phyloP scores from a whole-genome alignment of 768 basidiomycete species.

The Termitomyces sp. region DNA sequence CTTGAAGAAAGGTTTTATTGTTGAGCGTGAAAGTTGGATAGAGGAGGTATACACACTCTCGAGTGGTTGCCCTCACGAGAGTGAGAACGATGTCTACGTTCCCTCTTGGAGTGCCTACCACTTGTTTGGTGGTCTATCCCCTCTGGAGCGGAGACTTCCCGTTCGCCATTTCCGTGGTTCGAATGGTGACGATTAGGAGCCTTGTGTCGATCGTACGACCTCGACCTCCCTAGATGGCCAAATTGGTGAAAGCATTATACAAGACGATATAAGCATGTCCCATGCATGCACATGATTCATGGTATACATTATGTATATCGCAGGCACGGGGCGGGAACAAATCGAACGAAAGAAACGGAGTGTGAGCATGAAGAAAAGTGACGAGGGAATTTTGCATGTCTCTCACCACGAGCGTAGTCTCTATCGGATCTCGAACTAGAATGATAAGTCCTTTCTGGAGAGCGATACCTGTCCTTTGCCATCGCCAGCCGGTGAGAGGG shows the following conservation, averaged over 20 bases:
- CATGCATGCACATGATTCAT: not conserved
- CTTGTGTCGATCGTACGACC: slow-evolving; percentile 2
- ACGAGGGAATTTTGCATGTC: not conserved
- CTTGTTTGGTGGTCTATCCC: not conserved
- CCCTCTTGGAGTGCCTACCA: not conserved
- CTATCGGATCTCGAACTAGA: not conserved
- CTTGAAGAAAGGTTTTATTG: not conserved
- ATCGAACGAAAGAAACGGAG: not conserved
- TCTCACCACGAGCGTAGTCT: slow-evolving; percentile 14
- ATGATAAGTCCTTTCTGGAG: not conserved
- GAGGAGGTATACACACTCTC: not conserved
- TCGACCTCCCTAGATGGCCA: not conserved
- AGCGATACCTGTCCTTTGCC: slow-evolving; percentile 9
- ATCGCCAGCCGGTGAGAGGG: slow-evolving; percentile 1
- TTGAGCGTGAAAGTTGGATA: not conserved
- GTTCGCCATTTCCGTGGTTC: not conserved
- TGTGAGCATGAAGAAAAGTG: slow-evolving; percentile 6
- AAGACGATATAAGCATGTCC: not conserved
- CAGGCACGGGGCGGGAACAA: not conserved
- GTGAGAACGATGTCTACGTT: not conserved
- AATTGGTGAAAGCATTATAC: not conserved
- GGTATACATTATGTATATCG: not conserved
- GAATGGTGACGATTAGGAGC: not conserved
- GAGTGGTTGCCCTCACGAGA: not conserved
- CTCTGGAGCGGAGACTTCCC: not conserved